Evolutionary conservation across 139 green algal species (phyloP).

Genomic region (Chlorella sp.): DNA sequence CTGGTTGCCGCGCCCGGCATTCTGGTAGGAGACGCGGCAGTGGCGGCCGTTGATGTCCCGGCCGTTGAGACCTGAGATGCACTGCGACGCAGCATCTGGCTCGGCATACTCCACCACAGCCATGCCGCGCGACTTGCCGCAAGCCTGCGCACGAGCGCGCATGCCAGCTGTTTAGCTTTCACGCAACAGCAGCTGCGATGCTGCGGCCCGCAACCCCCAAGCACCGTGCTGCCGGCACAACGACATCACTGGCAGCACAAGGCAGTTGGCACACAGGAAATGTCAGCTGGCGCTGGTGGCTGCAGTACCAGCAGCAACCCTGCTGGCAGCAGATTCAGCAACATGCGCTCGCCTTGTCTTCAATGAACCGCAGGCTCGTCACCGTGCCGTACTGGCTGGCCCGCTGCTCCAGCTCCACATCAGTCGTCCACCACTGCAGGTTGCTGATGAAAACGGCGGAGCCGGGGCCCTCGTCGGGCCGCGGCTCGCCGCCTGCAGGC

Average conservation of each 20-base stretch:
- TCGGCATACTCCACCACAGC: constrained; percentile 76
- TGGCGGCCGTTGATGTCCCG: constrained; percentile 35
- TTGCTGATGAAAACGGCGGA: constrained; percentile 78
- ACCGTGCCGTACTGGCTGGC: constrained; percentile 66
- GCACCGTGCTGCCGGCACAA: too few species aligned
- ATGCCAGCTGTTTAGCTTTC: too few species aligned
- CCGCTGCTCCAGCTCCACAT: constrained; percentile 83
- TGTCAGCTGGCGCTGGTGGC: too few species aligned
- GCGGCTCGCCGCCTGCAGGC: background rate
- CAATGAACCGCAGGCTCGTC: constrained; percentile 70
- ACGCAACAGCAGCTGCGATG: too few species aligned
- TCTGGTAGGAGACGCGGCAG: constrained; percentile 28
- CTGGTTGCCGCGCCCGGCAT: constrained; percentile 19
- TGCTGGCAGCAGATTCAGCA: too few species aligned
- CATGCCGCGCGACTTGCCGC: constrained; percentile 83
- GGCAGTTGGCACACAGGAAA: too few species aligned
- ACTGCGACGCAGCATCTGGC: constrained; percentile 48
- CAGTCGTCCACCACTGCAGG: constrained; percentile 94
- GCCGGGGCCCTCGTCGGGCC: constrained; percentile 16
- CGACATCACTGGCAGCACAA: too few species aligned
- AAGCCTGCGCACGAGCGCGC: too few species aligned
- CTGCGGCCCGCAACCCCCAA: too few species aligned
- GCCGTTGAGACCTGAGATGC: constrained; percentile 64
- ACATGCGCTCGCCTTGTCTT: constrained; percentile 83
- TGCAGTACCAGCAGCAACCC: too few species aligned